Conservation (phyloP, 2,329 filamentous ascomycete species). For the Talaromyces pinophilus region DNA sequence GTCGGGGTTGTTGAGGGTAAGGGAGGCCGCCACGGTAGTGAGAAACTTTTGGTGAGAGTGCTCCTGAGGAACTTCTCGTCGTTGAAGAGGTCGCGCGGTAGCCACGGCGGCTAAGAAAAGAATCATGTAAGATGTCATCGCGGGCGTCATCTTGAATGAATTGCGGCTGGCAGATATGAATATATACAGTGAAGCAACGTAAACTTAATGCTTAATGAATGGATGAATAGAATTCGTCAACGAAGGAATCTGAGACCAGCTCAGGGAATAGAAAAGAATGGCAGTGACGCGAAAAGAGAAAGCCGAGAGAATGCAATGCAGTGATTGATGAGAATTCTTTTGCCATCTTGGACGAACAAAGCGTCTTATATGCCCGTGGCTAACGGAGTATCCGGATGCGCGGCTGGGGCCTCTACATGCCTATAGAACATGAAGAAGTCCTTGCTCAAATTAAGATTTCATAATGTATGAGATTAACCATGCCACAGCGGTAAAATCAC, state of each 20-base stretch:
- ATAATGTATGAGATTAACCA: background rate
- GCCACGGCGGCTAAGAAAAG: constrained; percentile 15
- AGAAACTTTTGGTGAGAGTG: constrained; percentile 58
- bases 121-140: background rate
- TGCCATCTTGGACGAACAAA: background rate
- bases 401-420: background rate
- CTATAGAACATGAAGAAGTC: background rate
- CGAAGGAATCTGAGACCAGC: constrained; percentile 16
- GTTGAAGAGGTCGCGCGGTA: constrained; percentile 11
- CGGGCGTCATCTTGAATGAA: background rate
- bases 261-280: constrained; percentile 3
- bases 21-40: constrained; percentile 45
- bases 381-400: background rate
- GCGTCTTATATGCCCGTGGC: background rate
- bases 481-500: background rate
- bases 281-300: background rate
- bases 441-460: constrained; percentile 6
- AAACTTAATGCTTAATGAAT: background rate
- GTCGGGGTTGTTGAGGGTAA: constrained; percentile 52
- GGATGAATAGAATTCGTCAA: background rate
- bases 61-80: constrained; percentile 59
- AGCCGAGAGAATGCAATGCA: background rate
- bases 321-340: background rate
- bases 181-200: background rate
- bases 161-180: background rate